Conservation (phyloP, 1,284 basidiomycete species). For the Termitomyces sp. region DNA sequence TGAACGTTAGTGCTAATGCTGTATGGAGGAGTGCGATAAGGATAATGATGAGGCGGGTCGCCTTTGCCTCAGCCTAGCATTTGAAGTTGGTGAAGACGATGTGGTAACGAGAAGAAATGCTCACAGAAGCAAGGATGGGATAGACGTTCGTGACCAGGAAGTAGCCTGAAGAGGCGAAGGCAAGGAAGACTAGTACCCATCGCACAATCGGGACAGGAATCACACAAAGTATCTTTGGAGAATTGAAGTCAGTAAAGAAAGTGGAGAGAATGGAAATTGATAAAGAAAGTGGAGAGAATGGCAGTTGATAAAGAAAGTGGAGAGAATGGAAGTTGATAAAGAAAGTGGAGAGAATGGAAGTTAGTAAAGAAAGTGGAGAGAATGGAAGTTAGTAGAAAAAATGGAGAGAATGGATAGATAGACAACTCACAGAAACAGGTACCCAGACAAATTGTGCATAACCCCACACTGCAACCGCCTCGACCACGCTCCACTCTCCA, state of each 20-base stretch:
- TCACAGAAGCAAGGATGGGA: slow-evolving; percentile 79
- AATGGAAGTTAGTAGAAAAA: neutral
- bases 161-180: slow-evolving; percentile 73
- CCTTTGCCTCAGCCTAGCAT: slow-evolving; percentile 76
- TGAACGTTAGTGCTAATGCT: slow-evolving; percentile 76
- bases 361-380: neutral
- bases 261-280: too few species aligned
- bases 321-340: too few species aligned
- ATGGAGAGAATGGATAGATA: too few species aligned
- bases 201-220: slow-evolving; percentile 75
- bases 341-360: too few species aligned
- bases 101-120: slow-evolving; percentile 25
- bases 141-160: slow-evolving; percentile 85
- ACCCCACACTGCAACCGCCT: slow-evolving; percentile 73
- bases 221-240: slow-evolving; percentile 67
- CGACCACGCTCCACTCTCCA: slow-evolving; percentile 80
- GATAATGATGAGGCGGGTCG: slow-evolving; percentile 75
- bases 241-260: neutral
- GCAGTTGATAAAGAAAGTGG: too few species aligned
- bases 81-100: slow-evolving; percentile 1
- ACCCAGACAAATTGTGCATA: slow-evolving; percentile 76
- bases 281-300: neutral
- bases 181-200: slow-evolving; percentile 73
- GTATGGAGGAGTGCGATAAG: slow-evolving; percentile 66
- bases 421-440: slow-evolving; percentile 61